Evolutionary conservation across 2,329 filamentous ascomycete species (phyloP).

Genomic region (Pseudogymnoascus sp.): DNA sequence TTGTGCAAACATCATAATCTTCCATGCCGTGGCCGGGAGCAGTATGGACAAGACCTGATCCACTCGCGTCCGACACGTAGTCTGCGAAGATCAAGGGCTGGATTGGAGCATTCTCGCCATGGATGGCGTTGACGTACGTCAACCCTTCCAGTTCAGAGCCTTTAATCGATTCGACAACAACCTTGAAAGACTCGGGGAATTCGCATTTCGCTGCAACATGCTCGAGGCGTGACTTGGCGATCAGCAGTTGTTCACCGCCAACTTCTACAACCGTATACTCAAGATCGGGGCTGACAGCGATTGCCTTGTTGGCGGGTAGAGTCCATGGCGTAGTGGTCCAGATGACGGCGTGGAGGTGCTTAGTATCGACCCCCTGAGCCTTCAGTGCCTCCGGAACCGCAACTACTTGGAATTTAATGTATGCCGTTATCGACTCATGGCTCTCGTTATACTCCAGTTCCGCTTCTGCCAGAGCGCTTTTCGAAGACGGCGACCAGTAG

Average conservation of each 20-base stretch:
- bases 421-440: slow-evolving; percentile 66
- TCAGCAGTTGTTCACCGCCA: slow-evolving; percentile 52
- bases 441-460: slow-evolving; percentile 77
- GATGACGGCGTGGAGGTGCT: slow-evolving; percentile 62
- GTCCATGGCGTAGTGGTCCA: slow-evolving; percentile 99
- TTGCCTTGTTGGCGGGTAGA: slow-evolving; percentile 81
- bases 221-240: slow-evolving; percentile 66
- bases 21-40: slow-evolving; percentile 96
- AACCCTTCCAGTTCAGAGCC: slow-evolving; percentile 60
- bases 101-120: slow-evolving; percentile 44
- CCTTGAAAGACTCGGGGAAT: slow-evolving; percentile 22
- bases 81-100: slow-evolving; percentile 75
- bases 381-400: slow-evolving; percentile 38
- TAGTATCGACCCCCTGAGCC: slow-evolving; percentile 31
- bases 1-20: slow-evolving; percentile 76
- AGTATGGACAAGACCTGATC: slow-evolving; percentile 88
- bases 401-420: slow-evolving; percentile 67
- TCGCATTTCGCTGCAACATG: slow-evolving; percentile 42
- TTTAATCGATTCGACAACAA: slow-evolving; percentile 49
- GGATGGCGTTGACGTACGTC: slow-evolving; percentile 64
- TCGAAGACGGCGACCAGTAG: slow-evolving; percentile 76
- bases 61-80: slow-evolving; percentile 85
- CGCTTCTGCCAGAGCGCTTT: slow-evolving; percentile 73
- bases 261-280: slow-evolving; percentile 62
- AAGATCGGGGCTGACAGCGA: slow-evolving; percentile 70